Conservation (phyloP, 176 grass and related monocot species). For the Aegilops speltoides region DNA sequence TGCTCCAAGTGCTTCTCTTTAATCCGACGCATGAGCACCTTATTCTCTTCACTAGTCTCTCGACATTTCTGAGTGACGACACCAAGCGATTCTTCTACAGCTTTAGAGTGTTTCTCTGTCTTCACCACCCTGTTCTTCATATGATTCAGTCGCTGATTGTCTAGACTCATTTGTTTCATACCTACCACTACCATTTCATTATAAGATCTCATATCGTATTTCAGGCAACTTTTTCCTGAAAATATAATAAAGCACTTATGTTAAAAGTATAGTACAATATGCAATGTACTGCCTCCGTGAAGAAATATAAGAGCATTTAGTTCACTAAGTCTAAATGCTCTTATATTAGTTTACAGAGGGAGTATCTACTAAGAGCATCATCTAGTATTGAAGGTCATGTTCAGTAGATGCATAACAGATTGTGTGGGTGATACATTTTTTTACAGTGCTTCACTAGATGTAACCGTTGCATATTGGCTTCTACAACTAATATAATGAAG, state of each 20-base stretch:
- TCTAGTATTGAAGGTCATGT: neutral
- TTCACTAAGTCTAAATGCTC: too few species aligned
- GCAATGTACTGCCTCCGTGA: neutral
- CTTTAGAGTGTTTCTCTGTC: slow-evolving; percentile 54
- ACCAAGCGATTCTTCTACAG: slow-evolving; percentile 55
- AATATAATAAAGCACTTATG: neutral
- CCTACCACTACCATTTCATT: slow-evolving; percentile 83
- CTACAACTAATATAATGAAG: neutral
- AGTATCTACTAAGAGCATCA: neutral
- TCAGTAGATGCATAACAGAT: slow-evolving; percentile 1
- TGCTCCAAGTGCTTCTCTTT: slow-evolving; percentile 65
- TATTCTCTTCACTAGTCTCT: slow-evolving; percentile 53
- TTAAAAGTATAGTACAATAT: slow-evolving; percentile 1
- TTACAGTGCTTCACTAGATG: neutral
- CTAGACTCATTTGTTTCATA: slow-evolving; percentile 88
- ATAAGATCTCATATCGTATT: slow-evolving; percentile 81
- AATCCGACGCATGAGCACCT: slow-evolving; percentile 48
- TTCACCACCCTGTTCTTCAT: slow-evolving; percentile 67
- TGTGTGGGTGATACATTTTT: neutral
- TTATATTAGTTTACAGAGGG: too few species aligned
- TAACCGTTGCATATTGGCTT: neutral
- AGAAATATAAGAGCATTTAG: too few species aligned
- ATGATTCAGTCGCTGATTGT: slow-evolving; percentile 72
- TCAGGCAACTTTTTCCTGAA: slow-evolving; percentile 68
- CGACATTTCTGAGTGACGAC: slow-evolving; percentile 50